phyloP scores from a whole-genome alignment of 768 basidiomycete genomes.

The Termitomyces sp. region DNA sequence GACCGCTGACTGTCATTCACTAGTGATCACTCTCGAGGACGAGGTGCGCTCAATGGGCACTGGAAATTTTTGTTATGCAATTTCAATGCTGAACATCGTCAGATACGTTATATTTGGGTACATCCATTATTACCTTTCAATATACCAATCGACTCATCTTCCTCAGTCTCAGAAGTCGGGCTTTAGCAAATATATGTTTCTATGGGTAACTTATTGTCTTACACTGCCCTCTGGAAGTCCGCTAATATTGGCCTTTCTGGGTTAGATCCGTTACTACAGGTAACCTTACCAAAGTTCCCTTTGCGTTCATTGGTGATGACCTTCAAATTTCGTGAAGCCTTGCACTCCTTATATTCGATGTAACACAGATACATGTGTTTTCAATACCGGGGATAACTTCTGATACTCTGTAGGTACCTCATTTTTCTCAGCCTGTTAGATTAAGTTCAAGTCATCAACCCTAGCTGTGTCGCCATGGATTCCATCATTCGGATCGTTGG shows the following conservation, averaged over 20 bases:
- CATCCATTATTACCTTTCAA: not conserved
- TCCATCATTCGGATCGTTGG: slow-evolving; percentile 41
- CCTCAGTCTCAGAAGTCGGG: slow-evolving; percentile 32
- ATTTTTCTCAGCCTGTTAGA: not conserved
- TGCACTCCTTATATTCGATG: slow-evolving; percentile 41
- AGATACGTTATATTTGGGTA: slow-evolving; percentile 43
- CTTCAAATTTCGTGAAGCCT: slow-evolving; percentile 25
- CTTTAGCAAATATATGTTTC: slow-evolving; percentile 38
- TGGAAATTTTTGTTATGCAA: not conserved
- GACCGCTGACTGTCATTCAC: not conserved
- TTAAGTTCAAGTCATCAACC: too few relatives aligned
- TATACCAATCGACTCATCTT: not conserved
- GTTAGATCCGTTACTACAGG: slow-evolving; percentile 45
- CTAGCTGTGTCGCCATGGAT: slow-evolving; percentile 44
- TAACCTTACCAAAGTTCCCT: not conserved
- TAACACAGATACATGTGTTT: slow-evolving; percentile 44
- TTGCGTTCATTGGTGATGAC: not conserved
- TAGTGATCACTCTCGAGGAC: slow-evolving; percentile 34
- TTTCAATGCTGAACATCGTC: not conserved
- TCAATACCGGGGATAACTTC: slow-evolving; percentile 35
- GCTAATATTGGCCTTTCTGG: not conserved
- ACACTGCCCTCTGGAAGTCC: not conserved
- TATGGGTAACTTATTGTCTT: slow-evolving; percentile 31
- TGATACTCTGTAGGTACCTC: slow-evolving; percentile 31
- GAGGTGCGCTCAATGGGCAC: slow-evolving; percentile 22